Base-by-base conservation (phyloP, 148 eudicot species). In the Fagopyrum homotropicum region DNA sequence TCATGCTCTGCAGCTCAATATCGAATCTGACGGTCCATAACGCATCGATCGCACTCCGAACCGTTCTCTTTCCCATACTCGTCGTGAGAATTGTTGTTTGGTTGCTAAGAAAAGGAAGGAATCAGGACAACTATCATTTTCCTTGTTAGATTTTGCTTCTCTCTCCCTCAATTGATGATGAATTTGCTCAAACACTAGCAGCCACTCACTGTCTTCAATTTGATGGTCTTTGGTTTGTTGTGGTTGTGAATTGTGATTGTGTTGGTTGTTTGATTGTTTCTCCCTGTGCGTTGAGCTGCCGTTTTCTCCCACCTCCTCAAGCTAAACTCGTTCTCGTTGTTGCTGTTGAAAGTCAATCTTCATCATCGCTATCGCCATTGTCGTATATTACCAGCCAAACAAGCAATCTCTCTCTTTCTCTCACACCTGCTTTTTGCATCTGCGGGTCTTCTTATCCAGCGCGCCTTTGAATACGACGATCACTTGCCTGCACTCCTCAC, bases 401-500 rank as follows among this genome's bases (percentile, higher is more conserved):
- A 43, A 69, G 17, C 22, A 76, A 12, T 68, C 44, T 52, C 63
- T 54, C 78, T 64, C 78, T 50, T 45, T 35, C 14, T 64, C 61
- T 56, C 49, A 1, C 40, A 35, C 22, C 59, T 22, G 59, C 59
- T 15, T 22, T 55, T 57, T 57, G 63, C 35, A 57, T 57, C 63
- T 19, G 63, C 63, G 63, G 63, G 63, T 57, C 47, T 29, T 73
- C 9, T 17, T 29, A 11, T 47, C 35, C 45, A 46, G 80, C 74
- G 77, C 70, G 66, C 75, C 64, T 73, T 75, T 76, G 75, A 78
- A 75, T 81, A 85, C 83, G 81, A 87, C 88, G 90, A 89, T 88
- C 91, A 77, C 68, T 59, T 72, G 79, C 78, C 69, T 80, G 66
- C 77, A 79, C 75, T 69, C 76, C 73, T 73, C 47, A 59, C 51